phyloP scores from a whole-genome alignment of 2,329 filamentous ascomycete genomes.

The Alternaria brassicicola region DNA sequence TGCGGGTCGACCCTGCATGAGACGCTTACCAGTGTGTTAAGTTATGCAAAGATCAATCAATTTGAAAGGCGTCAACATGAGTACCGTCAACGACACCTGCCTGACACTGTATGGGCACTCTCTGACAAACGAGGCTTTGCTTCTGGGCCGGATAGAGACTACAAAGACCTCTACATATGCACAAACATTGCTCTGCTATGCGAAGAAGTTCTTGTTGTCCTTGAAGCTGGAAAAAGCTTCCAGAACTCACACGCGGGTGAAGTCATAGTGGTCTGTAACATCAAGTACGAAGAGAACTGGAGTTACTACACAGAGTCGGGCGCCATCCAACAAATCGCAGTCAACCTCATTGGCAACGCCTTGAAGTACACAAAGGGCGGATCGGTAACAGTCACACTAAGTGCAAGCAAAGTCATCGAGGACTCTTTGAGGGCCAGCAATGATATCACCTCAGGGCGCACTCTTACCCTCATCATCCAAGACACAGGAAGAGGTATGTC shows the following conservation, averaged over 20 bases:
- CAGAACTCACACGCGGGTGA: no score
- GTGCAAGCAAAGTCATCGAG: background rate
- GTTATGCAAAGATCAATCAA: background rate
- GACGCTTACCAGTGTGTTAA: background rate
- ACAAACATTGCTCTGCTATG: background rate
- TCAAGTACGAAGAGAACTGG: background rate
- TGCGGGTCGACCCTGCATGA: background rate
- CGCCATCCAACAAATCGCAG: background rate
- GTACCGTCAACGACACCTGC: background rate
- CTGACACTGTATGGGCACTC: background rate
- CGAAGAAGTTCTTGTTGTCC: background rate
- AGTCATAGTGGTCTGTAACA: background rate
- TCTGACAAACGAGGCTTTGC: background rate
- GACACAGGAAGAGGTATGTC: background rate
- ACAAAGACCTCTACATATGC: background rate
- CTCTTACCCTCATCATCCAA: background rate
- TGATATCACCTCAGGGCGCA: background rate
- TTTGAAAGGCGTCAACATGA: background rate
- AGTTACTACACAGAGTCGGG: background rate
- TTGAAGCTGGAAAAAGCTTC: background rate
- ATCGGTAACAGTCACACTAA: background rate
- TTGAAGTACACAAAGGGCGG: background rate
- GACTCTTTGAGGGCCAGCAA: background rate
- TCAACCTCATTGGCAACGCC: background rate
- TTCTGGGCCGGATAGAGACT: background rate